Conservation (phyloP, 257 asterid species). For the Pogostemon cablin region DNA sequence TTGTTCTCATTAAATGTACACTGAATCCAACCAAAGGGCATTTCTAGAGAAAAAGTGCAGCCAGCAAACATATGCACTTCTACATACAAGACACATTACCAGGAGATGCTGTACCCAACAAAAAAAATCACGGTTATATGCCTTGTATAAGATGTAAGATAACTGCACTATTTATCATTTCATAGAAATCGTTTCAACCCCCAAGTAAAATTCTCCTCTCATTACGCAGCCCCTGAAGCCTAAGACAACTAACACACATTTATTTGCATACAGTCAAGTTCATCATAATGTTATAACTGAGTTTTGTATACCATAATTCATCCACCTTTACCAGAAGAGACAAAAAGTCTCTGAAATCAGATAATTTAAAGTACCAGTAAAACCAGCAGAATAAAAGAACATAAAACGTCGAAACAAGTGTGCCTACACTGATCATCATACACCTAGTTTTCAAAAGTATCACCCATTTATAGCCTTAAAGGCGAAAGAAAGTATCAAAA, state of each 20-base stretch:
- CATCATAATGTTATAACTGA: too few species aligned
- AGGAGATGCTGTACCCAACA: slow-evolving; percentile 9
- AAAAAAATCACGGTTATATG: neutral
- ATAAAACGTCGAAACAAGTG: slow-evolving; percentile 18
- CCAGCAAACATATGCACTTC: slow-evolving; percentile 21
- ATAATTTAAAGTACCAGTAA: neutral
- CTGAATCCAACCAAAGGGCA: slow-evolving; percentile 19
- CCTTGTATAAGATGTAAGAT: too few species aligned
- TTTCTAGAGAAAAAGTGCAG: slow-evolving; percentile 18
- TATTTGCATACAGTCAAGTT: neutral
- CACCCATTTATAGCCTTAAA: slow-evolving; percentile 19
- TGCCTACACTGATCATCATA: slow-evolving; percentile 17
- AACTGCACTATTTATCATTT: too few species aligned
- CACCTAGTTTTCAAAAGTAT: slow-evolving; percentile 12
- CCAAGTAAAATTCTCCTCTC: neutral
- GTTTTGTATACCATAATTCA: neutral
- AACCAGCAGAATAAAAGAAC: neutral
- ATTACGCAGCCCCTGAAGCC: slow-evolving; percentile 4
- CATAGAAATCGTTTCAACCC: neutral
- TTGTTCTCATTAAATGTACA: neutral
- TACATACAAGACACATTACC: neutral
- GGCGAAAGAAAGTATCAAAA: neutral
- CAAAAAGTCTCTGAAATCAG: neutral
- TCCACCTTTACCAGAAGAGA: slow-evolving; percentile 14
- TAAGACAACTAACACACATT: neutral